Evolutionary conservation across 768 basidiomycete species (phyloP), one percentile per base, ranked within the genome.

Genomic region (Amanita pallidorosea): DNA sequence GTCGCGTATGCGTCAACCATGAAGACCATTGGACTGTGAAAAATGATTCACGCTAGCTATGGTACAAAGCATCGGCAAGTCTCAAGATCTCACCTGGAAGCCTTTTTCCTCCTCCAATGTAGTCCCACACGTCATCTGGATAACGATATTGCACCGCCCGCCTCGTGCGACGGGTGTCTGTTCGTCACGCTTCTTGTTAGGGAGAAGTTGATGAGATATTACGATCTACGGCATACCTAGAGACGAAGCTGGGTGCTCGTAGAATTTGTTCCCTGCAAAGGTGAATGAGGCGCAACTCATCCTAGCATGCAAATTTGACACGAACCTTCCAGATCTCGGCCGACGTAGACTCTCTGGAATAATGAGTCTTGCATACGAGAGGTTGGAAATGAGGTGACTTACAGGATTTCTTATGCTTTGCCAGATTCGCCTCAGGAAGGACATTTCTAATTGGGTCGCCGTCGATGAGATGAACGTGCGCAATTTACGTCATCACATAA

Each of bases 1-100:
- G 58, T 5, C 85, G 74, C 3, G 85, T 86, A 56, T 87, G 82
- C 6, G 83, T 77, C 5, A 88, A 63, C 85, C 85, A 88, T 2
- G 83, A n/a, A n/a, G n/a, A n/a, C n/a, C n/a, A n/a, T n/a, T n/a
- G n/a, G n/a, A n/a, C n/a, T n/a, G n/a, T n/a, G n/a, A n/a, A n/a
- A n/a, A n/a, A n/a, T n/a, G 22, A 8, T 27, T 36, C 33, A 12
- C 29, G 9, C 4, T 11, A 23, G n/a, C n/a, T 11, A 29, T 8
- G 25, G 25, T n/a, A 8, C 25, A 13, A 12, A 15, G 25, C 5
- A n/a, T n/a, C n/a, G 0, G 13, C 25, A 13, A 15, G 18, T 36
- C 23, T 36, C 23, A n/a, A 53, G 45, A 44, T 18, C 59, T n/a
- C n/a, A 84, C 85, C 75, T 55, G 85, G 71, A 4, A 88, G 65